Evolutionary conservation across 2,329 filamentous ascomycete genomes (phyloP).

Genomic region (Colletotrichum sidae): DNA sequence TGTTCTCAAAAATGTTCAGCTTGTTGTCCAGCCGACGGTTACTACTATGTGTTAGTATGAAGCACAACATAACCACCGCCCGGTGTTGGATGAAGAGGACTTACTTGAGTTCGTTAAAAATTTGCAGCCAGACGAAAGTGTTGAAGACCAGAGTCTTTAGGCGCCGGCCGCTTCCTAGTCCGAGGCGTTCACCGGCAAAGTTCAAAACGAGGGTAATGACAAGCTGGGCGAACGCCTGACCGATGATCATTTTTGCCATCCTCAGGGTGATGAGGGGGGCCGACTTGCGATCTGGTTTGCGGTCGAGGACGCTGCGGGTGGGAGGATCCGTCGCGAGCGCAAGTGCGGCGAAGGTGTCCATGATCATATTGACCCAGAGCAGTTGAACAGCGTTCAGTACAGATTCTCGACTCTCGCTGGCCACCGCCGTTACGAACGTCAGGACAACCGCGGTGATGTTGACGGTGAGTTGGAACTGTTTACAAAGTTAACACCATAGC

Average conservation of each 20-base stretch:
- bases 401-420: constrained; percentile 59
- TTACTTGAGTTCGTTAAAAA: constrained; percentile 61
- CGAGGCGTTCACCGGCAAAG: constrained; percentile 23
- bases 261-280: constrained; percentile 32
- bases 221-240: constrained; percentile 71
- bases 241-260: constrained; percentile 75
- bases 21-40: constrained; percentile 88
- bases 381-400: constrained; percentile 71
- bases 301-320: constrained; percentile 46
- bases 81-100: constrained; percentile 63
- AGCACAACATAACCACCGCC: not conserved
- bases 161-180: constrained; percentile 53
- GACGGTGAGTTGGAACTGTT: constrained; percentile 70
- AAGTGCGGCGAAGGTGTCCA: constrained; percentile 71
- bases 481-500: constrained; percentile 69
- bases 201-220: constrained; percentile 59
- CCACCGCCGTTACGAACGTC: constrained; percentile 69
- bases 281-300: constrained; percentile 59
- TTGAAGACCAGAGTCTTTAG: constrained; percentile 83
- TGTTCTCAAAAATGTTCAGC: constrained; percentile 88
- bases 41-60: constrained; percentile 55
- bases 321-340: constrained; percentile 54
- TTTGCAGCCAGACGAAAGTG: constrained; percentile 90
- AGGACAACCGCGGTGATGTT: constrained; percentile 71
- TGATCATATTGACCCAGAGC: constrained; percentile 73